Evolutionary conservation across 768 basidiomycete species (phyloP).

Genomic region (Lactifluus echinatus): DNA sequence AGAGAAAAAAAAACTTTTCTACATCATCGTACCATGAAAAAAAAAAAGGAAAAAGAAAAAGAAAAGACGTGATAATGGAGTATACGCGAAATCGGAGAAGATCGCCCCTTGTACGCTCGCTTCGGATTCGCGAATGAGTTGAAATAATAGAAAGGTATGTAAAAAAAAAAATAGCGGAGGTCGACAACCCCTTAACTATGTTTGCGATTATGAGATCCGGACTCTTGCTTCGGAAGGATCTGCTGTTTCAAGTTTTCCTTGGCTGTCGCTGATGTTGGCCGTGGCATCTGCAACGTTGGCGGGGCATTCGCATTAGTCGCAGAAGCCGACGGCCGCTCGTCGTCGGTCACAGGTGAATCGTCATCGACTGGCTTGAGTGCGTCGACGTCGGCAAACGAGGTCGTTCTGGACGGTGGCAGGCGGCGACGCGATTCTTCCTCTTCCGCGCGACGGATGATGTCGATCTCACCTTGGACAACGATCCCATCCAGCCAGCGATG

Average conservation of each 20-base stretch:
- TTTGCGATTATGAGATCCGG: slow-evolving; percentile 12
- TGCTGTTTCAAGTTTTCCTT: slow-evolving; percentile 22
- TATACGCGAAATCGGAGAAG: neutral
- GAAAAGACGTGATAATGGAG: neutral
- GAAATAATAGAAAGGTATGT: neutral
- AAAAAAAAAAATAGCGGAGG: neutral
- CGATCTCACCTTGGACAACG: slow-evolving; percentile 84
- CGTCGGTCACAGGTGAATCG: slow-evolving; percentile 21
- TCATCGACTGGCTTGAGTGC: slow-evolving; percentile 77
- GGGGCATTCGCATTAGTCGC: neutral
- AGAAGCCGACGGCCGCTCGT: slow-evolving; percentile 10
- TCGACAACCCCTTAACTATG: neutral
- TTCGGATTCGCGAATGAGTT: neutral
- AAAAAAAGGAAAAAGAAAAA: neutral
- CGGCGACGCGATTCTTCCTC: slow-evolving; percentile 36
- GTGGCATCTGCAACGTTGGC: slow-evolving; percentile 18
- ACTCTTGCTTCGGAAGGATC: neutral
- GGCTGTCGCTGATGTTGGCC: slow-evolving; percentile 17
- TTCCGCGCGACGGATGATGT: slow-evolving; percentile 62
- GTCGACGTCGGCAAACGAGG: slow-evolving; percentile 32
- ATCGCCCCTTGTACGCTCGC: neutral
- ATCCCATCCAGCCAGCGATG: slow-evolving; percentile 84
- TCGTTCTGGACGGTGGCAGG: slow-evolving; percentile 17
- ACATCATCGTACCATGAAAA: neutral
- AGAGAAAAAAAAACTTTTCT: neutral